A percentile compares a stretch with the other conserved stretches of the same genome.
Conservation (phyloP, 1,139 yeast species). For the Yamadazyma buinensis region DNA sequence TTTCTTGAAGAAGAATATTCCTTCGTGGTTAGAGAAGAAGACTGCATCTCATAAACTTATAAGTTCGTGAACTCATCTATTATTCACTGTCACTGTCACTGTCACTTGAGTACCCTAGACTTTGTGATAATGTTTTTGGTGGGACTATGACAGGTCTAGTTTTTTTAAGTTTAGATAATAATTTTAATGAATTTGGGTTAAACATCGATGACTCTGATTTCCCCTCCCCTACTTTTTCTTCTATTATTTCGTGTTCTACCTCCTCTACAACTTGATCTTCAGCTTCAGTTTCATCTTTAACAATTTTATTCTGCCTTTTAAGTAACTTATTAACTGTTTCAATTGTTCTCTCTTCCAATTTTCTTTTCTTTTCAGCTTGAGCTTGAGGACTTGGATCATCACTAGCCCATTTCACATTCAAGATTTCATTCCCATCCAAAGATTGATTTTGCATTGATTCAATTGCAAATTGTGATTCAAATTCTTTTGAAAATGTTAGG, state of each 20-base stretch:
- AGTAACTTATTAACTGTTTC: constrained; percentile 31
- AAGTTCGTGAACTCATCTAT: background rate
- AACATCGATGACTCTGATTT: constrained; percentile 7
- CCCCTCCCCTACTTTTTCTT: constrained; percentile 1
- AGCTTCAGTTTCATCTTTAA: too few species aligned
- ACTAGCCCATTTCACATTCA: constrained; percentile 83
- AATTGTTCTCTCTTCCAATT: constrained; percentile 32
- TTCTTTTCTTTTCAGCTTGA: constrained; percentile 44
- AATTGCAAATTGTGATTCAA: constrained; percentile 87
- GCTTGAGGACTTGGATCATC: constrained; percentile 83
- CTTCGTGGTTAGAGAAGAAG: constrained; percentile 47
- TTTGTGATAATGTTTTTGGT: background rate
- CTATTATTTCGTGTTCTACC: constrained; percentile 4
- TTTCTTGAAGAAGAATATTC: constrained; percentile 47
- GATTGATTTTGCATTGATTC: constrained; percentile 90
- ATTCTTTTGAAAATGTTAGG: constrained; percentile 63
- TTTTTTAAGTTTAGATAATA: constrained; percentile 10
- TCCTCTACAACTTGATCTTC: constrained; percentile 9
- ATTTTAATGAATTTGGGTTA: constrained; percentile 8
- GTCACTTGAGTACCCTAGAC: constrained; percentile 8
- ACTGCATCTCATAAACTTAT: background rate
- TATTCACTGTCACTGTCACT: too few species aligned
- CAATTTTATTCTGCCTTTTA: too few species aligned
- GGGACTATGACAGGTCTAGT: background rate
- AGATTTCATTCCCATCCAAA: constrained; percentile 57